Conservation (phyloP, 1,139 yeast species). For the Maudiozyma humilis region DNA sequence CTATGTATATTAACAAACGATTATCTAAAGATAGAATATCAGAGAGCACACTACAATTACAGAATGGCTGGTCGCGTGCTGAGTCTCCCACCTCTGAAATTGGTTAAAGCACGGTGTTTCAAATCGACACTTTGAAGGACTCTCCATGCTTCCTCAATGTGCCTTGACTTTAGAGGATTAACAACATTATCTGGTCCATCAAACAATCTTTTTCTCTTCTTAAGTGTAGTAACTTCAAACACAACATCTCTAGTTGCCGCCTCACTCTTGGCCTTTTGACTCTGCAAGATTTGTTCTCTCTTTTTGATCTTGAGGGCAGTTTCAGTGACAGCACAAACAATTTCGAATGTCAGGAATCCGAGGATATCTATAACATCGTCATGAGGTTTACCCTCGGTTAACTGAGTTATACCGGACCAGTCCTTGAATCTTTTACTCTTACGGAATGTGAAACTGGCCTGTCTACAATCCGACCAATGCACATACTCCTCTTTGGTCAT, state of each 20-base stretch:
- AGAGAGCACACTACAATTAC: conserved; percentile 10
- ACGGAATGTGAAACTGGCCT: conserved; percentile 91
- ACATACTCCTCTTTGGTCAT: conserved; percentile 98
- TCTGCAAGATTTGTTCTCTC: conserved; percentile 46
- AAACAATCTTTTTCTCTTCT: conserved; percentile 57
- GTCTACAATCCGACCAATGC: conserved; percentile 98
- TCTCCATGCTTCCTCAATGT: conserved; percentile 89
- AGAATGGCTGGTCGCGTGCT: conserved; percentile 32
- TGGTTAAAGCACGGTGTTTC: conserved; percentile 58
- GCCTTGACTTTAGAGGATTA: conserved; percentile 73
- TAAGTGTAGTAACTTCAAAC: conserved; percentile 25
- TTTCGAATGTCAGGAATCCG: conserved; percentile 92
- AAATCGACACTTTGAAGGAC: conserved; percentile 57
- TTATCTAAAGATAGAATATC: background rate
- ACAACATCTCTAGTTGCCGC: conserved; percentile 26
- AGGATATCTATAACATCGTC: conserved; percentile 95
- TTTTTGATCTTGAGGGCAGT: conserved; percentile 77
- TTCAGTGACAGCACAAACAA: conserved; percentile 90
- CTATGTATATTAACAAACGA: background rate
- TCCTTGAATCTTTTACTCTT: conserved; percentile 89
- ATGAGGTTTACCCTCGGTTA: conserved; percentile 85
- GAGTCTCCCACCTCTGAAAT: conserved; percentile 64
- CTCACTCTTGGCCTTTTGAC: conserved; percentile 26
- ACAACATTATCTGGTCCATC: conserved; percentile 88
- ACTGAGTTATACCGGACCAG: conserved; percentile 83